These are phyloP conservation scores for Skeletonema potamos DNA, from an alignment of 108 stramenopile species.

Conservation along the genomic window DNA sequence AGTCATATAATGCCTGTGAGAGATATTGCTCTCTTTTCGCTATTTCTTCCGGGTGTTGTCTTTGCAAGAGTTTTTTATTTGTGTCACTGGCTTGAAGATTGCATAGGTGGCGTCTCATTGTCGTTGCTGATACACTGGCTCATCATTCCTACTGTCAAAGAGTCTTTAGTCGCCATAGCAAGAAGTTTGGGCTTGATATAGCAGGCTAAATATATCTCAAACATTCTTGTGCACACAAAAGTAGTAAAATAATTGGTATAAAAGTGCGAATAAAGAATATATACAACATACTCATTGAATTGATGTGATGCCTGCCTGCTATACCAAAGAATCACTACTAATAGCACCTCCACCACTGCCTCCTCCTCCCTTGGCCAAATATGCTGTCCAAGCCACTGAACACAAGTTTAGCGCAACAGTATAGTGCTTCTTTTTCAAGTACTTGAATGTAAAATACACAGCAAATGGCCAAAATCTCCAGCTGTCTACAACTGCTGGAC, in stretches of 20 bases:
- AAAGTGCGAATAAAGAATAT: not conserved
- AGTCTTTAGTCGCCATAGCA: not conserved
- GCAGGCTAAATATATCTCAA: not conserved
- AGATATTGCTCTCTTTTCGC: slow-evolving; percentile 19
- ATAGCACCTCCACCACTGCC: not conserved
- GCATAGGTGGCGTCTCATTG: slow-evolving; percentile 36
- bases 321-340: not conserved
- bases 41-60: slow-evolving; percentile 45
- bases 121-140: slow-evolving; percentile 35
- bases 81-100: slow-evolving; percentile 53
- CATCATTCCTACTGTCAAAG: slow-evolving; percentile 6
- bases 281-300: not conserved
- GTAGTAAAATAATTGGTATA: too few relatives aligned
- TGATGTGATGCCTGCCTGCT: not conserved
- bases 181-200: not conserved
- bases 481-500: slow-evolving; percentile 31
- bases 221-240: not conserved
- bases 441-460: slow-evolving; percentile 45
- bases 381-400: slow-evolving; percentile 45
- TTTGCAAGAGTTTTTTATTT: slow-evolving; percentile 48
- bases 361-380: slow-evolving; percentile 15
- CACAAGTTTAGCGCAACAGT: slow-evolving; percentile 47
- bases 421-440: slow-evolving; percentile 49
- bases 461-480: slow-evolving; percentile 54
- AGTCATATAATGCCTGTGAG: not conserved